Conservation (phyloP, 805 yeast species). For the Kodamaea jinghongensis region DNA sequence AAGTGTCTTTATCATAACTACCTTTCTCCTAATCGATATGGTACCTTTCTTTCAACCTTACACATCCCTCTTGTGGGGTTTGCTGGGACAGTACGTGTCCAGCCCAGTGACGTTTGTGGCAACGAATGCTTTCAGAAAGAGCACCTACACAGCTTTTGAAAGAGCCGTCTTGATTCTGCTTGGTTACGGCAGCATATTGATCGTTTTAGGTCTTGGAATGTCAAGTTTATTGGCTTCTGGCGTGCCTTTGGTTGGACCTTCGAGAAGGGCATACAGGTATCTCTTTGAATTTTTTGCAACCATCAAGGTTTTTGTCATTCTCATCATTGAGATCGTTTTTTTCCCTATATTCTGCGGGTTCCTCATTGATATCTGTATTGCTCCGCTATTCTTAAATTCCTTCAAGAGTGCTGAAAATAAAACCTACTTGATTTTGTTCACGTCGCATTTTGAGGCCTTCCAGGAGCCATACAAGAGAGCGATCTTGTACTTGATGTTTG, state of each 20-base stretch:
- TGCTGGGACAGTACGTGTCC: too few relatives aligned
- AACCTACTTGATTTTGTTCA: constrained; percentile 19
- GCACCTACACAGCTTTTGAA: constrained; percentile 33
- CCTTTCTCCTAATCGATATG: too few relatives aligned
- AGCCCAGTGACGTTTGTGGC: too few relatives aligned
- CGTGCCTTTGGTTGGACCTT: constrained; percentile 48
- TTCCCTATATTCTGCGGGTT: constrained; percentile 89
- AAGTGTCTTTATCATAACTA: too few relatives aligned
- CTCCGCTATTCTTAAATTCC: constrained; percentile 47
- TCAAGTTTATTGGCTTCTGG: constrained; percentile 25
- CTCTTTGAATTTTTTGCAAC: constrained; percentile 59
- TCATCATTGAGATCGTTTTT: constrained; percentile 73
- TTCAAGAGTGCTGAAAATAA: constrained; percentile 9
- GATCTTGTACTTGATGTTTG: constrained; percentile 57
- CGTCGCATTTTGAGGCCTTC: constrained; percentile 19
- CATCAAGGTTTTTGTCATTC: constrained; percentile 69
- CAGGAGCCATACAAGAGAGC: constrained; percentile 19
- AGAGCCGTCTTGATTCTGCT: constrained; percentile 34
- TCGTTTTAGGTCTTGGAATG: constrained; percentile 28
- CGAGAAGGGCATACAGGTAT: constrained; percentile 50
- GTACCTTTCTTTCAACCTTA: too few relatives aligned
- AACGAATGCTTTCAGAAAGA: too few relatives aligned
- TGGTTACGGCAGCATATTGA: constrained; percentile 32
- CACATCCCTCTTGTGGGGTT: too few relatives aligned
- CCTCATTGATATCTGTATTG: constrained; percentile 63